Evolutionary conservation across 345 rosid species (phyloP).

Genomic region (Moricandia arvensis): DNA sequence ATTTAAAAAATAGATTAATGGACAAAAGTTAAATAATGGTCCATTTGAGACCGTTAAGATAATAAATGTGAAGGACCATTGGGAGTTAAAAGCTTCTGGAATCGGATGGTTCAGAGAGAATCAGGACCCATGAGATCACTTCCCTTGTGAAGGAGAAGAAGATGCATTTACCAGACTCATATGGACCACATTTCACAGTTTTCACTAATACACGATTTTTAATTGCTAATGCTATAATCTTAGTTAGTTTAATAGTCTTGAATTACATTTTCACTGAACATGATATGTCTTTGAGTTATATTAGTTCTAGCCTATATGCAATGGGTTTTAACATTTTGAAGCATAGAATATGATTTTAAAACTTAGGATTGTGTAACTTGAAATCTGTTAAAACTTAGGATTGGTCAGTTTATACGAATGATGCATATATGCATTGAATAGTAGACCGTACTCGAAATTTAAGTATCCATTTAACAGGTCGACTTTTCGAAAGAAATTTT

Average conservation of each 20-base stretch:
- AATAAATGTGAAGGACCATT: constrained; percentile 39
- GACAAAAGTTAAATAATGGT: constrained; percentile 24
- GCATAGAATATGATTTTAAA: too few relatives aligned
- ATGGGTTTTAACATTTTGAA: too few relatives aligned
- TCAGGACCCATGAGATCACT: constrained; percentile 27
- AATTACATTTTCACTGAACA: too few relatives aligned
- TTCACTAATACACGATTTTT: neutral
- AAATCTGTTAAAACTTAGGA: too few relatives aligned
- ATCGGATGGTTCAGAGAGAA: constrained; percentile 32
- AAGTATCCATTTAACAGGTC: neutral
- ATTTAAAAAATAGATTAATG: neutral
- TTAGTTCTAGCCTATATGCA: too few relatives aligned
- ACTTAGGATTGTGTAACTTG: too few relatives aligned
- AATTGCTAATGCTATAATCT: too few relatives aligned
- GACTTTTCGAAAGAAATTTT: neutral
- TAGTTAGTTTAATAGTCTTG: too few relatives aligned
- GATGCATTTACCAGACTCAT: constrained; percentile 4
- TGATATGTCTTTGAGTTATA: too few relatives aligned
- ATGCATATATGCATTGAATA: neutral
- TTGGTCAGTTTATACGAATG: too few relatives aligned
- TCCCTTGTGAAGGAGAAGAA: constrained; percentile 23
- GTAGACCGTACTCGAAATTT: neutral
- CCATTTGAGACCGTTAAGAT: constrained; percentile 36
- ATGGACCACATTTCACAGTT: constrained; percentile 18
- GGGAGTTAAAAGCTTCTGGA: constrained; percentile 27